phyloP scores from a whole-genome alignment of 306 rosid genomes.

The Coriaria nepalensis region DNA sequence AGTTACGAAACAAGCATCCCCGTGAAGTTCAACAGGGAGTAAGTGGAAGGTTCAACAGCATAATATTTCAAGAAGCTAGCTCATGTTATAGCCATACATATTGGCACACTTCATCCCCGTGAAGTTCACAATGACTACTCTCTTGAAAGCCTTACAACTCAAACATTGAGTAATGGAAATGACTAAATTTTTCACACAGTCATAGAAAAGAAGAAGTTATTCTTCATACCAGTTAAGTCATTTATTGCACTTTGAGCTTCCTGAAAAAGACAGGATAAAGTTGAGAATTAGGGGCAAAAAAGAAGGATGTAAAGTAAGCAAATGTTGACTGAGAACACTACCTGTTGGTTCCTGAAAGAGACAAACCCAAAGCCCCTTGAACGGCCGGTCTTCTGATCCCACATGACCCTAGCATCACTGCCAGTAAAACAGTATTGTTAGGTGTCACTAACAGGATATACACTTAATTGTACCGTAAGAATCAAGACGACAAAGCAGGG shows the following conservation, averaged over 20 bases:
- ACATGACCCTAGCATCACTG: constrained; percentile 99
- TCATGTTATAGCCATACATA: too few species aligned
- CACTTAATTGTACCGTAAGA: background rate
- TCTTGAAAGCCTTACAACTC: too few species aligned
- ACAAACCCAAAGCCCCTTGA: constrained; percentile 99
- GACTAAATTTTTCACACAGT: too few species aligned
- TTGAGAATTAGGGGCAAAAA: constrained; percentile 1
- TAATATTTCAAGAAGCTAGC: too few species aligned
- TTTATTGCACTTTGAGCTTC: constrained; percentile 94
- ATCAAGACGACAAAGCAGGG: background rate
- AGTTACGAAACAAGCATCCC: background rate
- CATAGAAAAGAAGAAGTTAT: background rate
- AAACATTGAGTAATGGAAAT: too few species aligned
- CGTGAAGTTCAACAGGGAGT: too few species aligned
- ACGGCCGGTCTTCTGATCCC: constrained; percentile 99
- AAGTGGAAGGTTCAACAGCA: too few species aligned
- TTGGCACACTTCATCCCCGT: too few species aligned
- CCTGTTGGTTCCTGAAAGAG: constrained; percentile 91
- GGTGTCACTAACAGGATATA: background rate
- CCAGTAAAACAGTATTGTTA: constrained; percentile 13
- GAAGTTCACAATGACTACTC: too few species aligned
- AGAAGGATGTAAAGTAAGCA: background rate
- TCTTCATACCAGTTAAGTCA: constrained; percentile 81
- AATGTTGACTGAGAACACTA: constrained; percentile 4
- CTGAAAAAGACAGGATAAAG: constrained; percentile 24